A percentile compares a stretch with the other conserved stretches of the same genome.
These are phyloP conservation scores for Penicillium polonicum DNA, from an alignment of 2,329 filamentous ascomycete species.

Conservation along the genomic window DNA sequence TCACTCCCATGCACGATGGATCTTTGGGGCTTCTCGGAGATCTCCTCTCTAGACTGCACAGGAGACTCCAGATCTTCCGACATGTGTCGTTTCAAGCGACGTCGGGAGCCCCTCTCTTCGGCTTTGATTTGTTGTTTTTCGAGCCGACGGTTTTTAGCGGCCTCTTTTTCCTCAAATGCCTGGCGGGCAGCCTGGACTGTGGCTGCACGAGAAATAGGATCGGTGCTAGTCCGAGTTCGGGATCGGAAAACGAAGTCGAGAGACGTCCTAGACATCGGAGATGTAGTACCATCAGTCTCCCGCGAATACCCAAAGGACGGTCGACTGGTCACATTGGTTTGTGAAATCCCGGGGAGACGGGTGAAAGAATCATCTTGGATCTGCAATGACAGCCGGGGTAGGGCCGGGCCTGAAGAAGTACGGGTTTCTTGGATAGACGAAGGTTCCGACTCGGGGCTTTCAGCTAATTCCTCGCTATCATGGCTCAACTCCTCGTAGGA, in stretches of 20 bases:
- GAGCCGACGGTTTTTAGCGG: conserved; percentile 54
- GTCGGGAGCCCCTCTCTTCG: conserved; percentile 45
- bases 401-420: conserved; percentile 32
- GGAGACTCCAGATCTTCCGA: conserved; percentile 14
- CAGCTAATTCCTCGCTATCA: conserved; percentile 46
- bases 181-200: conserved; percentile 56
- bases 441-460: conserved; percentile 48
- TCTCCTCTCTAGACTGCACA: conserved; percentile 14
- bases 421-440: conserved; percentile 20
- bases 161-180: conserved; percentile 60
- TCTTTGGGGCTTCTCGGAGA: conserved; percentile 23
- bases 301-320: conserved; percentile 49
- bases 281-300: conserved; percentile 53
- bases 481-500: conserved; percentile 52
- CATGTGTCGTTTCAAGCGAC: conserved; percentile 42
- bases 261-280: conserved; percentile 55
- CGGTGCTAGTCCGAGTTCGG: conserved; percentile 50
- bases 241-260: conserved; percentile 57
- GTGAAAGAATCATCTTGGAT: conserved; percentile 45
- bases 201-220: conserved; percentile 55
- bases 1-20: conserved; percentile 2
- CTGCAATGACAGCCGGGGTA: conserved; percentile 36
- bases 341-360: conserved; percentile 51
- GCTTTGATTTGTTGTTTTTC: conserved; percentile 53
- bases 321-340: conserved; percentile 53